A percentile compares a stretch with the other conserved stretches of the same genome.
Evolutionary conservation across 257 asterid genomes (phyloP).

Genomic region (Nicotiana tomentosiformis): DNA sequence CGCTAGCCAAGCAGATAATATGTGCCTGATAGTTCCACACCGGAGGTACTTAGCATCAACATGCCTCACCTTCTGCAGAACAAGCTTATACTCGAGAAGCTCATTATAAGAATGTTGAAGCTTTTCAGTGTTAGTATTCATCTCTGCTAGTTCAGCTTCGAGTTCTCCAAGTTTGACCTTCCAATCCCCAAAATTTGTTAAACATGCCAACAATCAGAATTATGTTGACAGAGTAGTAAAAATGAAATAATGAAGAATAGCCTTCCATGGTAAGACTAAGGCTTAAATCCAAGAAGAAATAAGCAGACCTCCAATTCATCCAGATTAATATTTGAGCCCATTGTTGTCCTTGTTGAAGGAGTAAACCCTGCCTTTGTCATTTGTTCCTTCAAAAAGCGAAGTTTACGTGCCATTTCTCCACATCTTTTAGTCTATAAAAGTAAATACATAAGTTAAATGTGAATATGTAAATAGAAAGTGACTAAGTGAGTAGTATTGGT

Average conservation of each 20-base stretch:
- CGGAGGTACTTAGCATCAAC: not conserved
- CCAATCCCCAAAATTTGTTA: not conserved
- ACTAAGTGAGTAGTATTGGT: not conserved
- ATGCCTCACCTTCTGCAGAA: constrained; percentile 47
- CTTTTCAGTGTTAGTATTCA: constrained; percentile 51
- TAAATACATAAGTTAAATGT: not conserved
- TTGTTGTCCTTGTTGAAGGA: constrained; percentile 33
- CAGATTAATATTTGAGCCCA: constrained; percentile 24
- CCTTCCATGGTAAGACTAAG: not conserved
- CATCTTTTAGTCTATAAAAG: constrained; percentile 47
- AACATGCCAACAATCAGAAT: constrained; percentile 1
- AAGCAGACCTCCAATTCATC: constrained; percentile 54
- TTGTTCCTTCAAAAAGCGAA: constrained; percentile 48
- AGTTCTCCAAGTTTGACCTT: constrained; percentile 56
- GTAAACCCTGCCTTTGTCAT: constrained; percentile 43
- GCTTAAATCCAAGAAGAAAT: not conserved
- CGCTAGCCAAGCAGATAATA: not conserved
- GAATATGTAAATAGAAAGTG: not conserved
- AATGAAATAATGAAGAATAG: not conserved
- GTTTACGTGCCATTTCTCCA: constrained; percentile 61
- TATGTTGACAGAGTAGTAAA: not conserved
- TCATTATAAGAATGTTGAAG: constrained; percentile 50
- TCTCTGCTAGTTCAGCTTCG: constrained; percentile 61
- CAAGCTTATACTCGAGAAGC: constrained; percentile 57
- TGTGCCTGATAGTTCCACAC: not conserved